Evolutionary conservation across 2,329 filamentous ascomycete genomes (phyloP), one percentile per base, ranked within the genome.

Genomic region (Sclerotinia borealis): DNA sequence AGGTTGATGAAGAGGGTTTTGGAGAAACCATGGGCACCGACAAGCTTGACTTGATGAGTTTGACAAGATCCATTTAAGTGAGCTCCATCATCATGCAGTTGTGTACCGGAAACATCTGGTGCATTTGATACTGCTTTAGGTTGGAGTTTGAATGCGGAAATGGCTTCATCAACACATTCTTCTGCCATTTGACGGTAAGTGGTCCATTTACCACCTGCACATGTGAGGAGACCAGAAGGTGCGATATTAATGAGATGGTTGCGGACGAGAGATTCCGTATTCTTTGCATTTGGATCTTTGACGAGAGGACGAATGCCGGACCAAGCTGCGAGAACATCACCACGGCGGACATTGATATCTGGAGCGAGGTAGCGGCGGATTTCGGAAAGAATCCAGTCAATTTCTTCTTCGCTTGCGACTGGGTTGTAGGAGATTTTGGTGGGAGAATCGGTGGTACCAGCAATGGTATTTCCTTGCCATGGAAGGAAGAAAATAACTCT

Each of bases 171-270:
- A 49, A 96, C 91, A 50, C 89, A 90, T 74, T 96, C 91, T 77
- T 96, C 91, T 27, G 91, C 90, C 92, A 96, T 96, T 76, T 96
- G 90, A 63, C 92, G 88, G 78, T 96, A 96, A 1, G 92, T 96
- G 3, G 92, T 96, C 92, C 92, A 96, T 78, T 96, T 96, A 54
- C 92, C 92, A 69, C 92, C 92, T 34, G 91, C 91, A 72, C 91
- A 93, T 39, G 92, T 96, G 68, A 96, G 78, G 25, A 96, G 82
- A 13, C 92, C 92, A 8, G 90, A 91, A 2, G 83, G 76, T n/a
- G 91, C 93, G 56, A 91, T 82, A 65, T 91, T 88, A 69, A 96
- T 85, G 49, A 96, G 81, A 75, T 96, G 92, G 75, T 93, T 96
- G 63, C 92, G 89, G 59, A 96, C 92, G 22, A 96, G 85, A 31